phyloP scores from a whole-genome alignment of 768 basidiomycete genomes.

The Pulveroboletus sp. region DNA sequence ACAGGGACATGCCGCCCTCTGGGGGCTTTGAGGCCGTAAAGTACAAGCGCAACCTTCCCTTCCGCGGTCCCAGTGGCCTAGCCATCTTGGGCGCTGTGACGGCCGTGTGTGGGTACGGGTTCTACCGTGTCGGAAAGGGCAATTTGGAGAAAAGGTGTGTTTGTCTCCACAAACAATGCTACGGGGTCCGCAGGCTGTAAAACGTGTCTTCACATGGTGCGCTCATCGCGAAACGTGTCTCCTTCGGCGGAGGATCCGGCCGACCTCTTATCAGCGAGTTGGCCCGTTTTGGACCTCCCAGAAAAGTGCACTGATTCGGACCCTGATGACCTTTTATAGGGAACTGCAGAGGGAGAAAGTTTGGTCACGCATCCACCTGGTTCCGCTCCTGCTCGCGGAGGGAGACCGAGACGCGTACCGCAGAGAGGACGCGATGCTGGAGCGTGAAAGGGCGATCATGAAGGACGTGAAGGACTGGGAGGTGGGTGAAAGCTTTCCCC shows the following conservation, averaged over 20 bases:
- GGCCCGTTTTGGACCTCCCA: conserved; percentile 37
- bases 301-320: conserved; percentile 41
- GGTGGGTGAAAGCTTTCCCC: conserved; percentile 50
- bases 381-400: conserved; percentile 89
- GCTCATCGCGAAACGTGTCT: conserved; percentile 69
- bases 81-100: conserved; percentile 84
- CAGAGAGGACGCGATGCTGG: conserved; percentile 69
- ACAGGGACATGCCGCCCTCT: conserved; percentile 91
- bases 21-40: conserved; percentile 91
- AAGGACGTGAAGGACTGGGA: conserved; percentile 90
- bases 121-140: conserved; percentile 86
- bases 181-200: conserved; percentile 54
- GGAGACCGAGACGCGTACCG: conserved; percentile 88
- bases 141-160: conserved; percentile 91
- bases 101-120: conserved; percentile 83
- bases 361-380: conserved; percentile 93
- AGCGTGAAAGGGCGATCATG: conserved; percentile 87
- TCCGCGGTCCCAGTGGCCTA: conserved; percentile 80
- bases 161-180: conserved; percentile 19
- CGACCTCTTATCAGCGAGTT: conserved; percentile 41
- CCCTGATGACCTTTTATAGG: conserved; percentile 46
- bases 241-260: conserved; percentile 44
- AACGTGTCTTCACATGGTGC: conserved; percentile 57
- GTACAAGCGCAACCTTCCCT: conserved; percentile 94
- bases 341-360: conserved; percentile 90